phyloP scores from a whole-genome alignment of 345 rosid species.

The Anacardium occidentale region DNA sequence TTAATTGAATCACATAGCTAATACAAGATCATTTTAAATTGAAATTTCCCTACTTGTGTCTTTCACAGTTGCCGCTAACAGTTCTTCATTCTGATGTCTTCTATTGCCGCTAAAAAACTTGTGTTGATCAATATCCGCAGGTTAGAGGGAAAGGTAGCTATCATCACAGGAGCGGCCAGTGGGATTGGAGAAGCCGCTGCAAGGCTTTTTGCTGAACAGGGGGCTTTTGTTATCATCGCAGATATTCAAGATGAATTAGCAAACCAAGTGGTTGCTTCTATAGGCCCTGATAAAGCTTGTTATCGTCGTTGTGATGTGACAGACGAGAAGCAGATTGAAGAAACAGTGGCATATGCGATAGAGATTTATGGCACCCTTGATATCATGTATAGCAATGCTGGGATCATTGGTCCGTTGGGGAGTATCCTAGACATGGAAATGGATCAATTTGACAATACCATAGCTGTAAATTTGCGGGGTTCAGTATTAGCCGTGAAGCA shows the following conservation, averaged over 20 bases:
- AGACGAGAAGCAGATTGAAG: conserved; percentile 6
- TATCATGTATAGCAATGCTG: conserved; percentile 7
- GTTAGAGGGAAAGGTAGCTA: conserved; percentile 13
- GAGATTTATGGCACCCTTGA: conserved; percentile 5
- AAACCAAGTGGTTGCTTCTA: background rate
- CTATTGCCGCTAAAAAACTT: background rate
- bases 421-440: conserved; percentile 3
- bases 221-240: conserved; percentile 2
- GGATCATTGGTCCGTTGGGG: background rate
- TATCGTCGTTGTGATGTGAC: background rate
- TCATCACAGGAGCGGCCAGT: conserved; percentile 5
- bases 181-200: conserved; percentile 9
- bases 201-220: conserved; percentile 1
- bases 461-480: conserved; percentile 1
- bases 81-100: too few species aligned
- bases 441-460: background rate
- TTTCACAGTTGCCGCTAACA: too few species aligned
- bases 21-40: too few species aligned
- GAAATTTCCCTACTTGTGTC: background rate
- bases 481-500: background rate
- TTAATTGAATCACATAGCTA: too few species aligned
- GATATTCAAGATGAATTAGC: conserved; percentile 8
- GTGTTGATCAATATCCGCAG: background rate
- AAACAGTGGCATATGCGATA: background rate
- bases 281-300: conserved; percentile 7